phyloP scores from a whole-genome alignment of 805 yeast species.

The Hanseniaspora vineae region DNA sequence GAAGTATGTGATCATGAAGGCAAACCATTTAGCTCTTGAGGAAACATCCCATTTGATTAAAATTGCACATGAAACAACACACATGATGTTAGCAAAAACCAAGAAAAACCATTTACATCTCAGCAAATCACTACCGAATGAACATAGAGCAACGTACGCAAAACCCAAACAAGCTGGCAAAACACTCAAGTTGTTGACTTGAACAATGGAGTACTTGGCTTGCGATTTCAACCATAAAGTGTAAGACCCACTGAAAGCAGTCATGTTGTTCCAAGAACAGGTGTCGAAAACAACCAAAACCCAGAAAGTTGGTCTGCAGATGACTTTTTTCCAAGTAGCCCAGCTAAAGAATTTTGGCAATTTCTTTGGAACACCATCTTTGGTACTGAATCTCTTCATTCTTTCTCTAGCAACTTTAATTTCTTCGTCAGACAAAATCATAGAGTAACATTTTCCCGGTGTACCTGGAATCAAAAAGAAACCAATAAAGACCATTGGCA shows the following conservation, averaged over 20 bases:
- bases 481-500: conserved; percentile 40
- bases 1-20: conserved; percentile 44
- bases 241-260: conserved; percentile 43
- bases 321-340: conserved; percentile 39
- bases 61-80: conserved; percentile 39
- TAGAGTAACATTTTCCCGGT: conserved; percentile 45
- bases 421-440: conserved; percentile 45
- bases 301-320: conserved; percentile 44
- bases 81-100: conserved; percentile 39
- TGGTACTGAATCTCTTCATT: conserved; percentile 25
- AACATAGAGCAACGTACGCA: conserved; percentile 31
- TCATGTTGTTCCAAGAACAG: conserved; percentile 51
- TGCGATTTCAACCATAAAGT: conserved; percentile 49
- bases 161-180: conserved; percentile 50
- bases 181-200: conserved; percentile 38
- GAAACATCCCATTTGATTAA: conserved; percentile 50
- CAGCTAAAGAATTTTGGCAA: conserved; percentile 23
- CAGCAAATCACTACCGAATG: conserved; percentile 37
- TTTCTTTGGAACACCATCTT: conserved; percentile 18
- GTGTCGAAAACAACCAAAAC: conserved; percentile 41
- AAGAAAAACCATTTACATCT: conserved; percentile 42
- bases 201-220: conserved; percentile 29
- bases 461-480: conserved; percentile 42
- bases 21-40: conserved; percentile 50
- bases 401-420: conserved; percentile 37